Base-by-base conservation (phyloP, 192 early-diverging fungal species). In the Podila epicladia region DNA sequence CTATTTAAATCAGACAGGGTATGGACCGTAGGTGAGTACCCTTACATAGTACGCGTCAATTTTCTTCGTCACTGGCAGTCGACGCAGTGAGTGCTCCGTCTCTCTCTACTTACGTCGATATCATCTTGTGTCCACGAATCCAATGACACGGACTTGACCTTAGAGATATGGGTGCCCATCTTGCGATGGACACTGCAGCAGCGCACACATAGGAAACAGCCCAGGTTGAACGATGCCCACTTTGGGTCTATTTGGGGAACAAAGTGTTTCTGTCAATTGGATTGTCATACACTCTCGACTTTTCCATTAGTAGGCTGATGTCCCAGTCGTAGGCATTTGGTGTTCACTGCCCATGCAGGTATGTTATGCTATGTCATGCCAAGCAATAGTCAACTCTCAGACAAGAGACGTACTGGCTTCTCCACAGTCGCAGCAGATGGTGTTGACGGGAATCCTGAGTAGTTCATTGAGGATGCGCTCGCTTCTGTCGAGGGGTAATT, bases 151-250 rank as follows among this genome's bases (percentile, higher is more conserved):
- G 94, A 96, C 83, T 97, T 97, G 62, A 99, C 95, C 74, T 93
- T 94, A 33, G 94, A 92, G 35, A 99, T 94, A 59, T 96, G 95
- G 0, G 95, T 97, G 45, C 96, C 95, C 73, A 97, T 86, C 72
- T 91, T 93, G 37, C 94, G 83, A 67, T 95, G 94, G 38, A 94
- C 75, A 41, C 93, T 89, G 58, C 87, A 92, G 83, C 97, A 99
- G 6, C 96, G 88, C 32, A 98, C 97, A 85, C 97, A 99, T 45
- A 99, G 76, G 72, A 99, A 97, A 49, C 96, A 86, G 6, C 97
- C 96, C 48, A 98, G 76, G 76, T 95, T 96, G 92, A 93, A 94
- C 4, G 95, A 96, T 35, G 94, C 90, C 94, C 94, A 95, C 57
- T 92, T 92, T 22, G 94, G 92, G n/a, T 90, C 94, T 95, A 89